A percentile compares a stretch with the other conserved stretches of the same genome.
phyloP scores from a whole-genome alignment of 2,329 filamentous ascomycete species.

The Metarhizium rileyi region DNA sequence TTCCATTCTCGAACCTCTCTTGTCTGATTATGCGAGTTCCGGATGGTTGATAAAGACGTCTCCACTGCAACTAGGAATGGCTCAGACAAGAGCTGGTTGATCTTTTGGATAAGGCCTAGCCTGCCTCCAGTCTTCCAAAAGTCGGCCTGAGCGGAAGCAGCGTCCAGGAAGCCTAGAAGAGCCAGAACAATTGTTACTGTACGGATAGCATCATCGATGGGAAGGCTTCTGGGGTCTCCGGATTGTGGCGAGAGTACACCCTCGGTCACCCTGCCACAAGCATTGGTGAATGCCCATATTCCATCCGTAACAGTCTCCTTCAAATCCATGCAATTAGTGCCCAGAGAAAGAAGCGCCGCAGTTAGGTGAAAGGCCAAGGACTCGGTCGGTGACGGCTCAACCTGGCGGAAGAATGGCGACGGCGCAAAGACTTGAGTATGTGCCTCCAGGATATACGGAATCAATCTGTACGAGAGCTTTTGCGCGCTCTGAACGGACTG shows the following conservation, averaged over 20 bases:
- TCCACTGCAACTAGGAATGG: constrained; percentile 79
- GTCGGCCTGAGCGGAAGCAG: constrained; percentile 63
- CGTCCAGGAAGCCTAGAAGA: constrained; percentile 82
- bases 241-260: constrained; percentile 42
- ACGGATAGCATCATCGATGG: constrained; percentile 55
- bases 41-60: constrained; percentile 80
- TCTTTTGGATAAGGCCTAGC: constrained; percentile 58
- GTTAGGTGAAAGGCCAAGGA: constrained; percentile 70
- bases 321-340: constrained; percentile 60
- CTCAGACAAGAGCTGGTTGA: constrained; percentile 70
- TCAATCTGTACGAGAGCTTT: constrained; percentile 67
- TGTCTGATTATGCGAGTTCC: constrained; percentile 62
- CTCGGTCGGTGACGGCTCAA: constrained; percentile 86
- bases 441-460: constrained; percentile 77
- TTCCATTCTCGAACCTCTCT: constrained; percentile 74
- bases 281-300: constrained; percentile 62
- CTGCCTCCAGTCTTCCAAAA: constrained; percentile 76
- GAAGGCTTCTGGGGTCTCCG: constrained; percentile 46
- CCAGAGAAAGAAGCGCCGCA: constrained; percentile 71
- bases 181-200: constrained; percentile 73
- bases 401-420: constrained; percentile 72
- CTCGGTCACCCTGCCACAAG: constrained; percentile 55
- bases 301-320: constrained; percentile 56
- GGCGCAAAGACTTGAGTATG: constrained; percentile 68
- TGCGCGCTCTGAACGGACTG: constrained; percentile 62